A percentile compares a stretch with the other conserved stretches of the same genome.
These are phyloP conservation scores for Naganishia friedmannii DNA, from an alignment of 768 basidiomycete species.

Conservation along the genomic window DNA sequence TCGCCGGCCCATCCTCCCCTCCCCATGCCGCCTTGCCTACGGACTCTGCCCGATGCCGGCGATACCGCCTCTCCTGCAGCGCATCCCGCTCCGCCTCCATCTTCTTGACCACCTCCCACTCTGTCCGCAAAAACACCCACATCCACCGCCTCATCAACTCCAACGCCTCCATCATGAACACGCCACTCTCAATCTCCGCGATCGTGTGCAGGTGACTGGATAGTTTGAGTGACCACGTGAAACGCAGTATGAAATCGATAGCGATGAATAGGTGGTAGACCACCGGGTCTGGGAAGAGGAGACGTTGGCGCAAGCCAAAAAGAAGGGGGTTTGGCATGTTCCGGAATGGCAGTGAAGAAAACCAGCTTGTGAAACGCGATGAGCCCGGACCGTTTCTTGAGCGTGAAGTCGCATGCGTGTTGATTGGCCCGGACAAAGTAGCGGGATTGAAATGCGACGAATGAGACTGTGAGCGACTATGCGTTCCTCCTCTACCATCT, in stretches of 20 bases:
- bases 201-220: conserved; percentile 78
- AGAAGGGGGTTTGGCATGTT: conserved; percentile 42
- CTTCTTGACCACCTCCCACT: conserved; percentile 86
- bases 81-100: conserved; percentile 37
- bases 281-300: conserved; percentile 74
- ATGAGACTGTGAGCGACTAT: conserved; percentile 11
- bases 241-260: conserved; percentile 79
- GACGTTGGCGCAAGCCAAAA: conserved; percentile 68
- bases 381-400: too few species aligned
- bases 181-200: conserved; percentile 72
- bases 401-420: neutral
- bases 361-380: neutral
- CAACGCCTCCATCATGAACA: conserved; percentile 86
- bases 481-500: neutral
- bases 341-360: conserved; percentile 17
- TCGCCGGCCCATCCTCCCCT: too few species aligned
- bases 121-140: conserved; percentile 95
- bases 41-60: too few species aligned
- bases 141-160: conserved; percentile 90
- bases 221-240: conserved; percentile 91
- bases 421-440: neutral
- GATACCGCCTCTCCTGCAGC: neutral
- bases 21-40: neutral
- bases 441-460: conserved; percentile 9
- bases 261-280: conserved; percentile 77